Evolutionary conservation across 768 basidiomycete genomes (phyloP).

Genomic region (Leccinum olivaceopallidum): DNA sequence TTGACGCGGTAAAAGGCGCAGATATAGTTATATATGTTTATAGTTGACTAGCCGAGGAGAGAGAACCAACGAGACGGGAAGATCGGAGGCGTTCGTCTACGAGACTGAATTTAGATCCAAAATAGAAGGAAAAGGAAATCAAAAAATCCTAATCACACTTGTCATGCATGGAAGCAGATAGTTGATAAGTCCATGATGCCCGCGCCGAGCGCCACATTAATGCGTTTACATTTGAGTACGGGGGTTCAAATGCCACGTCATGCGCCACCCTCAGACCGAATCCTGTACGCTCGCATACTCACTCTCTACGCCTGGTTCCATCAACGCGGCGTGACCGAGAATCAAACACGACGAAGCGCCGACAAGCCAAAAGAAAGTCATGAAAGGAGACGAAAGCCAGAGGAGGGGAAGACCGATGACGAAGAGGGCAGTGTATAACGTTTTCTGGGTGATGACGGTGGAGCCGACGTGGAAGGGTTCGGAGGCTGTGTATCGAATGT

Average conservation of each 20-base stretch:
- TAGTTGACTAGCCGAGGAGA: neutral
- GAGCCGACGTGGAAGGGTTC: constrained; percentile 85
- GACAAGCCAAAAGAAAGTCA: constrained; percentile 93
- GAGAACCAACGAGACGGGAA: neutral
- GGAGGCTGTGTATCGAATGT: constrained; percentile 48
- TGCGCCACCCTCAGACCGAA: constrained; percentile 36
- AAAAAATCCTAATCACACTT: neutral
- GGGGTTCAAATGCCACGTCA: neutral
- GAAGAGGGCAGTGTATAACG: constrained; percentile 86
- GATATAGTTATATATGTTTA: neutral
- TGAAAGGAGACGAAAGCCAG: constrained; percentile 71
- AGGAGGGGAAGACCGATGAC: constrained; percentile 90
- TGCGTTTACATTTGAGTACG: neutral
- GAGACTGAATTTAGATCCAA: neutral
- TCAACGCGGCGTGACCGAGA: constrained; percentile 79
- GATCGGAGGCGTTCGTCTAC: neutral
- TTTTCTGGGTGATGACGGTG: constrained; percentile 83
- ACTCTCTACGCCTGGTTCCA: constrained; percentile 95
- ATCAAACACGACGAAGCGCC: constrained; percentile 85
- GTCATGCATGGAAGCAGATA: neutral
- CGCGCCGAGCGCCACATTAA: neutral
- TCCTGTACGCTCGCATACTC: constrained; percentile 86
- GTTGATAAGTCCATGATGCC: neutral
- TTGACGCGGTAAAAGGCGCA: neutral
- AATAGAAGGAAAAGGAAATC: neutral